Percentiles rank a stretch among this genome's conserved stretches.
Conservation (phyloP, 345 rosid species). For the Psidium guajava region DNA sequence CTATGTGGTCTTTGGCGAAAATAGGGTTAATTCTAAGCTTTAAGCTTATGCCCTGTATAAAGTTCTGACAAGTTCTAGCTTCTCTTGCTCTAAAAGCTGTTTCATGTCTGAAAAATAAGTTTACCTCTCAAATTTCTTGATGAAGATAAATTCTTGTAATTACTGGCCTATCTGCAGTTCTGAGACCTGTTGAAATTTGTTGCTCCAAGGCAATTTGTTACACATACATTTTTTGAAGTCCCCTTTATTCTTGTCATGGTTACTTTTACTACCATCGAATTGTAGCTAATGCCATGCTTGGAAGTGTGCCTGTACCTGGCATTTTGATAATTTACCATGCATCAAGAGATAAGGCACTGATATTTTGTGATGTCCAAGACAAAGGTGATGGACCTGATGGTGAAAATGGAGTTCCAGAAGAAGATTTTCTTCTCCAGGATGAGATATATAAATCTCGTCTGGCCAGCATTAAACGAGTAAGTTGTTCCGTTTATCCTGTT, state of each 20-base stretch:
- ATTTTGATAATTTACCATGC: not conserved
- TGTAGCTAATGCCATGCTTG: not conserved
- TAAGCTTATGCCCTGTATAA: not conserved
- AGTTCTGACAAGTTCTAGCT: not conserved
- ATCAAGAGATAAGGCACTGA: slow-evolving; percentile 3
- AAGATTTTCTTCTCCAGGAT: slow-evolving; percentile 75
- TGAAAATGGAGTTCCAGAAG: slow-evolving; percentile 72
- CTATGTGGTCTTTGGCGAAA: not conserved
- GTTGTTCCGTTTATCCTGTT: slow-evolving; percentile 8
- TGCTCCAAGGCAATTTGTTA: not conserved
- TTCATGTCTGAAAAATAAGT: not conserved
- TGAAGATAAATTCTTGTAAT: not conserved
- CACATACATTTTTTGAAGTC: not conserved
- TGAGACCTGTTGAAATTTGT: not conserved
- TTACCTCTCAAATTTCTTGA: not conserved
- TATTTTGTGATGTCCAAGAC: slow-evolving; percentile 38
- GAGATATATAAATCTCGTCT: slow-evolving; percentile 96
- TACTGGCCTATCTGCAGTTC: not conserved
- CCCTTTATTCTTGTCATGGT: not conserved
- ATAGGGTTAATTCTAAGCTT: not conserved
- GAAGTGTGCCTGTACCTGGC: not conserved
- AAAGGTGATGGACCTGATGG: slow-evolving; percentile 74
- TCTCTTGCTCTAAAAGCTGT: not conserved
- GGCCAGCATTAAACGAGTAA: slow-evolving; percentile 89
- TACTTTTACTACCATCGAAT: not conserved